Percentiles rank a stretch among this genome's conserved stretches.
Evolutionary conservation across 2,329 filamentous ascomycete genomes (phyloP).

Genomic region (Diaporthe capsici): DNA sequence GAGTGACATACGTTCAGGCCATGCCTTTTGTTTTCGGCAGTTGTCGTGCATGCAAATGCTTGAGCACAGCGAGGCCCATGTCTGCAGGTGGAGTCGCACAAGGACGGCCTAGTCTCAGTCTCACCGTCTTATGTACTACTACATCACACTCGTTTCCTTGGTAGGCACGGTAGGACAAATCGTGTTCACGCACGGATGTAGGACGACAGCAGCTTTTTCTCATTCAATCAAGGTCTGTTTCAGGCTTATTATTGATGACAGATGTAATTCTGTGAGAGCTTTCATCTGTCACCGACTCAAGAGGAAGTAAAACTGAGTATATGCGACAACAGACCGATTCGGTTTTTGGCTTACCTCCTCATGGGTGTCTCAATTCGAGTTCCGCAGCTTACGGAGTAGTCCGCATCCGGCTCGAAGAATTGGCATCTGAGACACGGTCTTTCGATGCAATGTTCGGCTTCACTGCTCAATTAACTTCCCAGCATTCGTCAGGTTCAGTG

Average conservation of each 20-base stretch:
- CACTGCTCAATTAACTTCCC: neutral
- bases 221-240: neutral
- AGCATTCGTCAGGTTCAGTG: neutral
- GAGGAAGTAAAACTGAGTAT: neutral
- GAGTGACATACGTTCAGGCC: neutral
- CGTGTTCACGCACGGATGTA: neutral
- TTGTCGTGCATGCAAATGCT: neutral
- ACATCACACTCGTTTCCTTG: neutral
- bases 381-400: no score
- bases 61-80: neutral
- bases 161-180: neutral
- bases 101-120: neutral
- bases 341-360: neutral
- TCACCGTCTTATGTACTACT: neutral
- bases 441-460: neutral
- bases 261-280: neutral
- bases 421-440: no score
- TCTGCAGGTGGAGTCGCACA: constrained; percentile 7
- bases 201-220: neutral
- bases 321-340: neutral
- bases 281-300: neutral
- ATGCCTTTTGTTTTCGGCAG: neutral
- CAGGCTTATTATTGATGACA: neutral
- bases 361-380: neutral
- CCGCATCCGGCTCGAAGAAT: neutral